Percentiles rank a stretch among this genome's conserved stretches.
phyloP scores from a whole-genome alignment of 2,329 filamentous ascomycete genomes.

The Colletotrichum musae region DNA sequence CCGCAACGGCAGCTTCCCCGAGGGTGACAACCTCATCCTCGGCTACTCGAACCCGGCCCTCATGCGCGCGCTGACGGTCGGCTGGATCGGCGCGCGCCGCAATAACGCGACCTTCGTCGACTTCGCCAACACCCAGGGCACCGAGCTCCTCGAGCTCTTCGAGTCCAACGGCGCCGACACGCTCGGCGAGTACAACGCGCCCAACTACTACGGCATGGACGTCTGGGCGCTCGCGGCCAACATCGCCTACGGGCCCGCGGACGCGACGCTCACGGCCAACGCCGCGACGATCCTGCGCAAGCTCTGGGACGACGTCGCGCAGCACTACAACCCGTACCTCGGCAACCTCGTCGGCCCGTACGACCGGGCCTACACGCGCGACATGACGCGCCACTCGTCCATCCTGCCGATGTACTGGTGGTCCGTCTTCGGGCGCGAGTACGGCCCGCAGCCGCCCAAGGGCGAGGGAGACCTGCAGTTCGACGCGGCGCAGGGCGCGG shows the following conservation, averaged over 20 bases:
- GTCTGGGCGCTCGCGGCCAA: constrained; percentile 56
- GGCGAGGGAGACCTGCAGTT: constrained; percentile 57
- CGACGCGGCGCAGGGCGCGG: constrained; percentile 57
- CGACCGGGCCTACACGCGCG: constrained; percentile 56
- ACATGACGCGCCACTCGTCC: constrained; percentile 56
- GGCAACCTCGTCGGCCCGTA: constrained; percentile 54
- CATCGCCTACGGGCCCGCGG: constrained; percentile 53
- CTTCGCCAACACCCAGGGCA: constrained; percentile 54
- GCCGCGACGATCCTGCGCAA: constrained; percentile 48
- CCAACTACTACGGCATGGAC: constrained; percentile 59
- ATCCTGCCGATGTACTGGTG: constrained; percentile 60
- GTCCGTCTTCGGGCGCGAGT: constrained; percentile 57
- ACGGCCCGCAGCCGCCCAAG: constrained; percentile 54
- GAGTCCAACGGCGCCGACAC: constrained; percentile 49
- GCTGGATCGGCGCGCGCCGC: constrained; percentile 57
- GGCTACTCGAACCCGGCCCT: constrained; percentile 58
- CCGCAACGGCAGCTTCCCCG: constrained; percentile 55
- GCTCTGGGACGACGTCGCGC: constrained; percentile 53
- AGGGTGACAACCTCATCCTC: constrained; percentile 55
- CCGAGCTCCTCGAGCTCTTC: constrained; percentile 50
- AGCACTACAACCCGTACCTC: constrained; percentile 54
- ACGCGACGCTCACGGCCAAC: constrained; percentile 49
- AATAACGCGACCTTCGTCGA: constrained; percentile 53
- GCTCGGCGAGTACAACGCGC: constrained; percentile 56
- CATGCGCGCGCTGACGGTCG: constrained; percentile 56